Base-by-base conservation (phyloP, 306 rosid species). In the Bauhinia variegata region DNA sequence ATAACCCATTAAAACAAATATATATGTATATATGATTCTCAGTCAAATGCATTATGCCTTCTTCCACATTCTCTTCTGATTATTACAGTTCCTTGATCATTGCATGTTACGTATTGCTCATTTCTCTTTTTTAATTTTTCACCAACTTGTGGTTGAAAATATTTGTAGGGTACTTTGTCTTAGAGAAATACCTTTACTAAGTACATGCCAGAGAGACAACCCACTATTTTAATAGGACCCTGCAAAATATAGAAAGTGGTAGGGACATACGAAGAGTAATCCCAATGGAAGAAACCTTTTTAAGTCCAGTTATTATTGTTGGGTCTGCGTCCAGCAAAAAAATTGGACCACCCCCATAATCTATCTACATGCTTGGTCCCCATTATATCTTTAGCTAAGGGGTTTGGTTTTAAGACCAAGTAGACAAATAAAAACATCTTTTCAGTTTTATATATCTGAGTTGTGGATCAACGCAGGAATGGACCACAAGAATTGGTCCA, bases 131-230 rank as follows among this genome's bases (percentile, higher is more conserved):
- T 72, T 1, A 23, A 23, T 23, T 23, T 23, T 23, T 2, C 28
- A 23, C 42, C 71, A 54, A 72, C 76, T 49, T 32, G 47, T 52
- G 6, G 49, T n/a, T 41, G 33, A 54, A 6, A 39, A 14, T 60
- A n/a, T 11, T 60, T 15, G 46, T 15, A 37, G 2, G 41, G 41
- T 4, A 36, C 41, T 8, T 36, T n/a, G 9, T 5, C 43, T 41
- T 72, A 42, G 48, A 32, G 69, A 64, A 33, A 31, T 48, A 61
- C 57, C 82, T 67, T 7, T 54, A 54, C 68, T 67, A 61, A 75
- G 82, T 61, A 78, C 61, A 69, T 79, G 49, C 83, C 60, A 79
- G 64, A 74, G 65, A 64, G 65, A 74, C 64, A 74, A 64, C 74
- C 55, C 74, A 63, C 73, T 69, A 63, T 79, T 79, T 32, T 57